Evolutionary conservation across 2,329 filamentous ascomycete species (phyloP).

Genomic region (Grosmannia clavigera): DNA sequence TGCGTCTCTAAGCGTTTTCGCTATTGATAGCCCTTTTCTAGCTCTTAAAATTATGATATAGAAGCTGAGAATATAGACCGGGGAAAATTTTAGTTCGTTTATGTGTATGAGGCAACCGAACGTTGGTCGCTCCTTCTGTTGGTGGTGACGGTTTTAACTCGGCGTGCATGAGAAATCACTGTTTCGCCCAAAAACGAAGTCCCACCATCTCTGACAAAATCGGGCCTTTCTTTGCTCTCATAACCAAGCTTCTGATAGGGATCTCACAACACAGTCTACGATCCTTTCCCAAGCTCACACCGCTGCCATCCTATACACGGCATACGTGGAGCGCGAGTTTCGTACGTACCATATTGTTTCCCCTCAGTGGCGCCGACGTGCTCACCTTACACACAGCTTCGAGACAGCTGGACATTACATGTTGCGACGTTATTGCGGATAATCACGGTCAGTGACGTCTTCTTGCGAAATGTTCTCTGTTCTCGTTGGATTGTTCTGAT

Average conservation of each 20-base stretch:
- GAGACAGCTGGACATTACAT: conserved; percentile 40
- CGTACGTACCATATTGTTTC: conserved; percentile 16
- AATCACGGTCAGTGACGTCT: conserved; percentile 30
- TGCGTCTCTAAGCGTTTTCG: neutral
- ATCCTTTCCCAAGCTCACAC: too few species aligned
- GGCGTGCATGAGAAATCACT: neutral
- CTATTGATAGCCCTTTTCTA: neutral
- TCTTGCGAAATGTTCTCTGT: neutral
- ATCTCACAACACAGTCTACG: too few species aligned
- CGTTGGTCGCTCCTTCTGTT: neutral
- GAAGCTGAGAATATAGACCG: neutral
- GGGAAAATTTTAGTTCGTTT: neutral
- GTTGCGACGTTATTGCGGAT: conserved; percentile 37
- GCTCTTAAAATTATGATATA: neutral
- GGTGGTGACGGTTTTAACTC: neutral
- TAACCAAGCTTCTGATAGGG: neutral
- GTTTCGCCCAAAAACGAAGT: neutral
- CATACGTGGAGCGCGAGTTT: conserved; percentile 27
- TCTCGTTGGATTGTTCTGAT: neutral
- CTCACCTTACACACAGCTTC: conserved; percentile 15
- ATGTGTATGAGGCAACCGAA: neutral
- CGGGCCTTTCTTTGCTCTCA: neutral
- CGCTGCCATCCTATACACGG: conserved; percentile 34
- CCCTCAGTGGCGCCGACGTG: neutral
- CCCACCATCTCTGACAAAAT: neutral